phyloP scores from a whole-genome alignment of 2,329 filamentous ascomycete genomes.

The Gaeumannomyces tritici region DNA sequence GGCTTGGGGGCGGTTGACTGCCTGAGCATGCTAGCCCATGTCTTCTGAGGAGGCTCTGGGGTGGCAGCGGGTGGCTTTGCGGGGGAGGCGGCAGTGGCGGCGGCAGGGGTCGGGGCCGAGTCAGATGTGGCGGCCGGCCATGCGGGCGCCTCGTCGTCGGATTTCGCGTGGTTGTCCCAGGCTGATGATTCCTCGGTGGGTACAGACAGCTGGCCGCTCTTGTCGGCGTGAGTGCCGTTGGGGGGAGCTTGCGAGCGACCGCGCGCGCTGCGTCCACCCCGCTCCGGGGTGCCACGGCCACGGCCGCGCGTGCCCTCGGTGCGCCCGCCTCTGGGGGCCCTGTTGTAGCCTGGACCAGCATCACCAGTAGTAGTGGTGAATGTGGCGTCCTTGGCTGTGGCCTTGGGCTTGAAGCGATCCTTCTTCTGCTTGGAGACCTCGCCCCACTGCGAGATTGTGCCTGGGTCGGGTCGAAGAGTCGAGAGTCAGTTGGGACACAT shows the following conservation, averaged over 20 bases:
- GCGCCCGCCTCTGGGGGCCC: constrained; percentile 51
- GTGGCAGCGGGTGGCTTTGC: constrained; percentile 24
- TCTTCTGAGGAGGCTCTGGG: constrained; percentile 38
- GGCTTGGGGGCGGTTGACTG: constrained; percentile 47
- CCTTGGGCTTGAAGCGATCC: constrained; percentile 62
- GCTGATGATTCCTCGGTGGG: constrained; percentile 61
- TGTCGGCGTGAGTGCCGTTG: constrained; percentile 53
- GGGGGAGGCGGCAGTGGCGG: constrained; percentile 25
- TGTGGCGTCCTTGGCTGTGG: constrained; percentile 43
- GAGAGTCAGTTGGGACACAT: constrained; percentile 12
- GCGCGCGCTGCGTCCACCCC: constrained; percentile 51
- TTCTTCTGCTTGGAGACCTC: constrained; percentile 77
- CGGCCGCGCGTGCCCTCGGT: constrained; percentile 54
- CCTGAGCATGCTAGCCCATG: constrained; percentile 69
- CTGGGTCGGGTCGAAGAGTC: constrained; percentile 29
- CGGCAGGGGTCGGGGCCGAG: constrained; percentile 21
- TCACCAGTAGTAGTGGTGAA: constrained; percentile 40
- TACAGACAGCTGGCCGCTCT: constrained; percentile 46
- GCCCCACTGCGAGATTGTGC: constrained; percentile 73
- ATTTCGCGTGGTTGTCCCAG: constrained; percentile 39
- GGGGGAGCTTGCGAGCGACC: constrained; percentile 52
- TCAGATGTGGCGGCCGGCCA: constrained; percentile 33
- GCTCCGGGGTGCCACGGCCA: constrained; percentile 52
- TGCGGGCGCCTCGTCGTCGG: constrained; percentile 29
- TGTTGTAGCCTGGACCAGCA: constrained; percentile 34